Evolutionary conservation across 148 eudicot species (phyloP).

Genomic region (Vaccinium myrtillus): DNA sequence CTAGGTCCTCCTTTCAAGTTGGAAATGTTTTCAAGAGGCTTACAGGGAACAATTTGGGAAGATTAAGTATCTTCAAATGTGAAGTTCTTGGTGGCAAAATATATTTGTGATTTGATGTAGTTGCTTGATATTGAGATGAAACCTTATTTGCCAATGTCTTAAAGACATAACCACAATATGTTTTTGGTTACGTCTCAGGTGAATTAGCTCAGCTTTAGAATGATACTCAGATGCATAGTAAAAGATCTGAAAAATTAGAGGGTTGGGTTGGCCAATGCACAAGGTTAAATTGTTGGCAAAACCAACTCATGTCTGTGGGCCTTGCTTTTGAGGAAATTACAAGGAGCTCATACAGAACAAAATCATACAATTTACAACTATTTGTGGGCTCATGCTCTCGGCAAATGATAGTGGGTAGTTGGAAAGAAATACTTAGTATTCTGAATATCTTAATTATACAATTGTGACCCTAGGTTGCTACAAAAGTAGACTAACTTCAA

Average conservation of each 20-base stretch:
- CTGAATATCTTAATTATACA: neutral
- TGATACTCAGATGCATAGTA: neutral
- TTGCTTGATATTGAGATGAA: neutral
- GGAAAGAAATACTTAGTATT: neutral
- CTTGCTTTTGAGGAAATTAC: neutral
- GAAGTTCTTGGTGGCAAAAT: neutral
- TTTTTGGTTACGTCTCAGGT: neutral
- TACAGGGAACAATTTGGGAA: neutral
- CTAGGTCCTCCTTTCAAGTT: neutral
- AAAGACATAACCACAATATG: neutral
- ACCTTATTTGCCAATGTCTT: neutral
- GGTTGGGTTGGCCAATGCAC: neutral
- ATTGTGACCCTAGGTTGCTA: neutral
- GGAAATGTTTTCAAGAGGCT: neutral
- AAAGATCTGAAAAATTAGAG: neutral
- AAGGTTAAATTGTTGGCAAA: slow-evolving; percentile 12
- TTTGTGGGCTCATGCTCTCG: neutral
- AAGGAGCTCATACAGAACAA: neutral
- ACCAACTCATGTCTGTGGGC: neutral
- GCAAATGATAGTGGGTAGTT: neutral
- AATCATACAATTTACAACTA: neutral
- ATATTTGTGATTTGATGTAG: neutral
- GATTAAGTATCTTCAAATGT: neutral
- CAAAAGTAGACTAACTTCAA: neutral
- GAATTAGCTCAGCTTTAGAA: slow-evolving; percentile 11